A percentile compares a stretch with the other conserved stretches of the same genome.
phyloP scores from a whole-genome alignment of 257 asterid genomes.

The Solanum microdontum region DNA sequence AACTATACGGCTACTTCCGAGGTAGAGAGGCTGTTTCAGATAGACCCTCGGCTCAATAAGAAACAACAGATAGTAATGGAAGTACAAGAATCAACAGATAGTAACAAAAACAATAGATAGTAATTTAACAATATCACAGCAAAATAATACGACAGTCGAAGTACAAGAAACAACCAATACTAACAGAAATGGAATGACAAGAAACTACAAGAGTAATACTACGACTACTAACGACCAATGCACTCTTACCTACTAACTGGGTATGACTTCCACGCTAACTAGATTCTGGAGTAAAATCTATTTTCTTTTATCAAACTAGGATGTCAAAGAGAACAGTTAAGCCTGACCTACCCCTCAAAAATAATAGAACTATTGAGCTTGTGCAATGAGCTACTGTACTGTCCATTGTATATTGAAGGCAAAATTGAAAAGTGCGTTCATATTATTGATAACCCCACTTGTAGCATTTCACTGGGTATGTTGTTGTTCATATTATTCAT shows the following conservation, averaged over 20 bases:
- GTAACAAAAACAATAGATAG: neutral
- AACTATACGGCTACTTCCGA: neutral
- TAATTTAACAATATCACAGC: neutral
- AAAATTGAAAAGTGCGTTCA: neutral
- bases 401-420: neutral
- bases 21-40: neutral
- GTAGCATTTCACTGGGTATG: neutral
- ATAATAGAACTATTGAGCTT: neutral
- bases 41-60: neutral
- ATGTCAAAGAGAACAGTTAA: neutral
- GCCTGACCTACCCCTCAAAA: neutral
- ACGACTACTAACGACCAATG: neutral
- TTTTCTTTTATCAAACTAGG: neutral
- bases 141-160: neutral
- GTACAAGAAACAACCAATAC: neutral
- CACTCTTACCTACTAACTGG: neutral
- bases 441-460: neutral
- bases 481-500: neutral
- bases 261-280: neutral
- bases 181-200: neutral
- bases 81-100: neutral
- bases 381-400: neutral
- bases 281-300: neutral
- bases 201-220: neutral
- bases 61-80: neutral